Evolutionary conservation across 179 eudicot genomes (phyloP).

Genomic region (Beta lomatogona): DNA sequence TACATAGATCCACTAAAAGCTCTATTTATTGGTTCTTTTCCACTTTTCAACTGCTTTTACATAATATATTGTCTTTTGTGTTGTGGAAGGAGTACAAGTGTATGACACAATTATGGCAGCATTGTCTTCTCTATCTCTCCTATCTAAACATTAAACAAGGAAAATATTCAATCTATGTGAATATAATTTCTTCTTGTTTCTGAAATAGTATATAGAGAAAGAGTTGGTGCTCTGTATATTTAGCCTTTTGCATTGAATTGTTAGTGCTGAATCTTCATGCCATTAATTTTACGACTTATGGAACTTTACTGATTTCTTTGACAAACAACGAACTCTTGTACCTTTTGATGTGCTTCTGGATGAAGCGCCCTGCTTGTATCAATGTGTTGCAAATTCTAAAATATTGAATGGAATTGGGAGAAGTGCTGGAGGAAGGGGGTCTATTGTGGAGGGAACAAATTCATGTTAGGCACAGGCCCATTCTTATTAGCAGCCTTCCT

Average conservation of each 20-base stretch:
- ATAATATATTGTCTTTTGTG: no score
- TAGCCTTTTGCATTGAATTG: neutral
- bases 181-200: no score
- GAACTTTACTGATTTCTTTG: neutral
- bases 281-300: neutral
- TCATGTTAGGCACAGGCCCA: neutral
- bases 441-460: neutral
- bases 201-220: neutral
- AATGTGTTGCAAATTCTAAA: neutral
- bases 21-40: neutral
- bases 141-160: no score
- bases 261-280: neutral
- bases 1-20: neutral
- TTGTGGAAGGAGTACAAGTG: no score
- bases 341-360: neutral
- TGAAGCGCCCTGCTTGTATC: neutral
- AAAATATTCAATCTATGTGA: no score
- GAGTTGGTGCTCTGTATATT: no score
- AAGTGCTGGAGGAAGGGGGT: neutral
- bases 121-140: no score
- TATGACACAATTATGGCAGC: no score
- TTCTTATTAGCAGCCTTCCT: neutral
- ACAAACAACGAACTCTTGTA: neutral
- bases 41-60: neutral
- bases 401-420: neutral